Evolutionary conservation across 192 early-diverging fungal species (phyloP).

Genomic region (Umbelopsis isabellina): DNA sequence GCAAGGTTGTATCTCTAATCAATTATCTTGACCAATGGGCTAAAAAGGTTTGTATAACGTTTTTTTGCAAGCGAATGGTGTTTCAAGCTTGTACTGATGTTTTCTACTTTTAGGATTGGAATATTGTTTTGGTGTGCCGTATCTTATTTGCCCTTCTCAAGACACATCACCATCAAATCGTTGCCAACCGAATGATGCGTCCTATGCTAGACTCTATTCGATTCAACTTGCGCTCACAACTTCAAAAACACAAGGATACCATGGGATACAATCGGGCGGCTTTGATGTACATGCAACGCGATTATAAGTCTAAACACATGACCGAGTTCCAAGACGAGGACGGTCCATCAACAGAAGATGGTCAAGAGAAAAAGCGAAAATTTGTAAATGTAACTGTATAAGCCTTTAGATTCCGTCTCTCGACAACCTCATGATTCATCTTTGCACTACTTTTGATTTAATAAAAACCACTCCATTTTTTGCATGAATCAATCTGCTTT

Average conservation of each 20-base stretch:
- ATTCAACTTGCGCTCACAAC: slow-evolving; percentile 58
- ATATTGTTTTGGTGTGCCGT: slow-evolving; percentile 77
- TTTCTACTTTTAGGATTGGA: slow-evolving; percentile 60
- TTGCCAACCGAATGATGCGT: slow-evolving; percentile 78
- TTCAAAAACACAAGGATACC: slow-evolving; percentile 76
- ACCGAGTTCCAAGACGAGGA: slow-evolving; percentile 76
- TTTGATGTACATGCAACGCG: slow-evolving; percentile 71
- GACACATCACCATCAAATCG: slow-evolving; percentile 90
- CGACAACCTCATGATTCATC: slow-evolving; percentile 9
- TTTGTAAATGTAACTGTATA: slow-evolving; percentile 58
- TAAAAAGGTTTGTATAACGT: slow-evolving; percentile 52
- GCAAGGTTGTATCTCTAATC: slow-evolving; percentile 77
- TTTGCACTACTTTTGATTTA: slow-evolving; percentile 17
- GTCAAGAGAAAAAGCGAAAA: slow-evolving; percentile 75
- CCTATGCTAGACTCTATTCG: slow-evolving; percentile 75
- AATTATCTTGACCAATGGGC: slow-evolving; percentile 82
- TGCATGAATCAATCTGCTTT: too few relatives aligned
- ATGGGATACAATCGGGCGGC: slow-evolving; percentile 92
- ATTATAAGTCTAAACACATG: slow-evolving; percentile 75
- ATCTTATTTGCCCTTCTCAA: slow-evolving; percentile 85
- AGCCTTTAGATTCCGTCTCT: slow-evolving; percentile 14
- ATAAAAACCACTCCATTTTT: slow-evolving; percentile 1
- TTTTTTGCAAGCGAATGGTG: neutral
- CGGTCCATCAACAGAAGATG: slow-evolving; percentile 45
- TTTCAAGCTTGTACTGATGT: slow-evolving; percentile 5